Conservation (phyloP, 495 filamentous ascomycete species). For the Acidomyces sp. region DNA sequence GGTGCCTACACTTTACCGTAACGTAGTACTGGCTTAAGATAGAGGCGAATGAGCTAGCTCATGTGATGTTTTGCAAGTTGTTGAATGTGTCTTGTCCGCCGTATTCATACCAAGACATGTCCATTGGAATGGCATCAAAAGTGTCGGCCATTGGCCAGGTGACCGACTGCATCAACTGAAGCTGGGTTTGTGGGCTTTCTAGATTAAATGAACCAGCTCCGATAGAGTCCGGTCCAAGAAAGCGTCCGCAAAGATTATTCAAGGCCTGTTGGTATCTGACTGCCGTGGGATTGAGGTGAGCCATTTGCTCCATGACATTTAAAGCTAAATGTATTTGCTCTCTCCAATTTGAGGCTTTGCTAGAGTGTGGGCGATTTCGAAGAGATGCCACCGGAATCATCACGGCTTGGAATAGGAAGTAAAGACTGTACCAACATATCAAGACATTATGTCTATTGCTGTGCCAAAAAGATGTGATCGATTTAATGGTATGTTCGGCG, state of each 20-base stretch:
- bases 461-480: conserved; percentile 22
- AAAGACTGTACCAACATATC: conserved; percentile 27
- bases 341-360: background rate
- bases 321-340: conserved; percentile 2
- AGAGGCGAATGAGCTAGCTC: background rate
- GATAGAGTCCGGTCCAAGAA: too few relatives aligned
- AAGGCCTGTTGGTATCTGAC: too few relatives aligned
- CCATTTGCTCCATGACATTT: conserved; percentile 1
- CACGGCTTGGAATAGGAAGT: conserved; percentile 30
- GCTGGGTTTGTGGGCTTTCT: too few relatives aligned
- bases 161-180: too few relatives aligned
- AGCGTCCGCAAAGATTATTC: too few relatives aligned
- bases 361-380: conserved; percentile 7
- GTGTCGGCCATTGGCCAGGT: too few relatives aligned
- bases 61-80: background rate
- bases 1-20: conserved; percentile 13
- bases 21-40: background rate
- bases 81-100: background rate
- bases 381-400: conserved; percentile 24
- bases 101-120: too few relatives aligned
- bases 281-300: conserved; percentile 7
- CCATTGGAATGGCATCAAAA: too few relatives aligned
- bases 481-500: conserved; percentile 22
- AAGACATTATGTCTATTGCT: conserved; percentile 10
- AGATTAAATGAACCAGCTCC: too few relatives aligned